Evolutionary conservation across 306 rosid species (phyloP).

Genomic region (Gastrolobium villosum): DNA sequence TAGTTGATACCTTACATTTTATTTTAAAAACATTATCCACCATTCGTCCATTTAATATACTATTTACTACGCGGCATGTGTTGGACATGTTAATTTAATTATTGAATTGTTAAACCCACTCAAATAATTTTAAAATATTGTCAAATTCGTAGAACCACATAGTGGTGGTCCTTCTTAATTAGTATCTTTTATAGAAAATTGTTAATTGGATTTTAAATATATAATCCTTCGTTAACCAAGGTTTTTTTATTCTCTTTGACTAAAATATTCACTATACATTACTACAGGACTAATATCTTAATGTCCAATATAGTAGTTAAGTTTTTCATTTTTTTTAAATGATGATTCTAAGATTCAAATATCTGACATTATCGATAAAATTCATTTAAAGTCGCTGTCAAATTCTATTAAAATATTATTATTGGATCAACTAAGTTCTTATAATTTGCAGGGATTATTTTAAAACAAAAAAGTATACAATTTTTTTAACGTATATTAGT

Average conservation of each 20-base stretch:
- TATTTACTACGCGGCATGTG: slow-evolving; percentile 7
- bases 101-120: slow-evolving; percentile 14
- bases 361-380: no score
- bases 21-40: slow-evolving; percentile 53
- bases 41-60: not conserved
- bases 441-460: not conserved
- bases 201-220: no score
- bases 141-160: slow-evolving; percentile 36
- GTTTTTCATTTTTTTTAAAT: no score
- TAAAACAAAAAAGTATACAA: not conserved
- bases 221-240: no score
- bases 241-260: no score
- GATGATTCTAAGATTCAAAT: no score
- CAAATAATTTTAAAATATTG: slow-evolving; percentile 40
- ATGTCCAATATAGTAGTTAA: no score
- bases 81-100: slow-evolving; percentile 19
- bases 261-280: no score
- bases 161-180: not conserved
- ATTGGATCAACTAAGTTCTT: not conserved
- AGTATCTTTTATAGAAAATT: not conserved
- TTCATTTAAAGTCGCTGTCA: no score
- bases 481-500: not conserved
- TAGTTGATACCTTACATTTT: not conserved
- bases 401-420: not conserved
- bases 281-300: no score